Percentiles rank a stretch among this genome's conserved stretches.
Evolutionary conservation across 371 early-diverging fungal genomes (phyloP).

Genomic region (Ecytonucleospora hepatopenaei): DNA sequence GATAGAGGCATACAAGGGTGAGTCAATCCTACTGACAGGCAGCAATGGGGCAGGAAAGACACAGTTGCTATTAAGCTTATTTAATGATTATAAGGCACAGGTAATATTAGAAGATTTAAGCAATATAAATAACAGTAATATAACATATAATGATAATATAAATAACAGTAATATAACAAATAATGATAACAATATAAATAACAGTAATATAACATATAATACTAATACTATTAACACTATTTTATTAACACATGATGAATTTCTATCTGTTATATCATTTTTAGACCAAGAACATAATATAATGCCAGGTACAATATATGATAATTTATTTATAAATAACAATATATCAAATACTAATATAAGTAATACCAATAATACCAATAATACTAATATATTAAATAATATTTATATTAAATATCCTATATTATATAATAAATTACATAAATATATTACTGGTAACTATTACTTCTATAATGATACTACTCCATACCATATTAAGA

Average conservation of each 20-base stretch:
- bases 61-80: neutral
- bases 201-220: neutral
- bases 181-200: too few relatives aligned
- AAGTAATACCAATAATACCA: too few relatives aligned
- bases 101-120: neutral
- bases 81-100: neutral
- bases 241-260: neutral
- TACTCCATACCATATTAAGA: neutral
- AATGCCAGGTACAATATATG: neutral
- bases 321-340: neutral
- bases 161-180: neutral
- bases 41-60: neutral
- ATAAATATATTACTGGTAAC: neutral
- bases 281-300: neutral
- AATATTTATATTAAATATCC: too few relatives aligned
- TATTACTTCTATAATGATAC: neutral
- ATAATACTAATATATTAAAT: too few relatives aligned
- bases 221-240: too few relatives aligned
- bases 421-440: neutral
- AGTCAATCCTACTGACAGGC: neutral
- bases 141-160: too few relatives aligned
- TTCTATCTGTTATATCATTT: neutral
- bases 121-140: too few relatives aligned
- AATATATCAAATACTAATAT: too few relatives aligned
- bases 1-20: neutral